phyloP scores from a whole-genome alignment of 2,329 filamentous ascomycete genomes.

The Beauveria brongniartii region DNA sequence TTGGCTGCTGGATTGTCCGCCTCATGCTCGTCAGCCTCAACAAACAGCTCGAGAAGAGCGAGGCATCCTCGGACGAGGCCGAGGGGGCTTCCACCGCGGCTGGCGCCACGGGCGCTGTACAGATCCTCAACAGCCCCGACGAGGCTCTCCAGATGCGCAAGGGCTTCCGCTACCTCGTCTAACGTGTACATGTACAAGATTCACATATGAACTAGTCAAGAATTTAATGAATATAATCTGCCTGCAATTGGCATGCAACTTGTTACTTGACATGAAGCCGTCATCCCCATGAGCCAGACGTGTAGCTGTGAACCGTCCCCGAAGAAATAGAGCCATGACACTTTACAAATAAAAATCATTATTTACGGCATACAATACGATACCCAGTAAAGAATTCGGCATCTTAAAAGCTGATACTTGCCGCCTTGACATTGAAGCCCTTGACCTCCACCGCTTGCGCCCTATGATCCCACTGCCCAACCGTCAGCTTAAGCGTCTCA shows the following conservation, averaged over 20 bases:
- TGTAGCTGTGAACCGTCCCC: too few species aligned
- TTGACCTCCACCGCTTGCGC: constrained; percentile 12
- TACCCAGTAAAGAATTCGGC: too few species aligned
- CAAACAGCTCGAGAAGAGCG: constrained; percentile 36
- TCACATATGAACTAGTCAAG: neutral
- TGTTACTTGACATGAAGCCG: too few species aligned
- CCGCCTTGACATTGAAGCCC: constrained; percentile 12
- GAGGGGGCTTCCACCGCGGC: neutral
- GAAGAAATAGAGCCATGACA: too few species aligned
- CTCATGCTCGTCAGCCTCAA: constrained; percentile 39
- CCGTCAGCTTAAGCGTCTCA: constrained; percentile 34
- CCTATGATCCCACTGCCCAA: constrained; percentile 12
- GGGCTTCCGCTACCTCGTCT: constrained; percentile 37
- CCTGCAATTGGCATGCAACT: too few species aligned
- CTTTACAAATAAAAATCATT: too few species aligned
- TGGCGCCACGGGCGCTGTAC: constrained; percentile 30
- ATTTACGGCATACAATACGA: too few species aligned
- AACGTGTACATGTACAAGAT: neutral
- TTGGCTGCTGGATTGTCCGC: constrained; percentile 42
- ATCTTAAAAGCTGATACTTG: neutral
- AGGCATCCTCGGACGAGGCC: constrained; percentile 28
- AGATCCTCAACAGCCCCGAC: constrained; percentile 32
- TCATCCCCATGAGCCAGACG: too few species aligned
- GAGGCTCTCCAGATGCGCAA: constrained; percentile 37
- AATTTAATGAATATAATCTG: too few species aligned